Evolutionary conservation across 306 rosid genomes (phyloP), one percentile per base, ranked within the genome.

Genomic region (Benincasa hispida): DNA sequence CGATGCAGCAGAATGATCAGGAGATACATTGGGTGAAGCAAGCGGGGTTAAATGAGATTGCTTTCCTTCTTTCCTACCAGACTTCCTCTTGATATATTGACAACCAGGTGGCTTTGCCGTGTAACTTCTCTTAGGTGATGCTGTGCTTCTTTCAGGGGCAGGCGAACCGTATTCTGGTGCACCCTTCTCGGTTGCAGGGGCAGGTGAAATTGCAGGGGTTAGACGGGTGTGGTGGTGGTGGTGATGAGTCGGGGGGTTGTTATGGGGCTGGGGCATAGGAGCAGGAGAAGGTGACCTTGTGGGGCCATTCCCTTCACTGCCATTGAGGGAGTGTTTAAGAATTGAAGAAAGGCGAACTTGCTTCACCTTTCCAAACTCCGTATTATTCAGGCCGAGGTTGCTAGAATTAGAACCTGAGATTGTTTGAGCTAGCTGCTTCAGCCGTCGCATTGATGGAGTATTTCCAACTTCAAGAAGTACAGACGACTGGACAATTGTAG

Each of bases 341-440:
- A 86, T 75, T 37, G 96, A 86, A 55, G 98, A 91, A 77, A 93
- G 96, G 27, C 84, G 91, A 74, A 93, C 98, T 83, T 89, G 98
- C 88, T 93, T 93, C 65, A 93, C 98, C 83, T 77, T 87, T 32
- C 98, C 98, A 84, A 93, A 93, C 57, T 87, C 87, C 18, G 97
- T 87, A 81, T 93, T 84, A 76, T 93, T 89, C 84, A 93, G 86
- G 83, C 98, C 98, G 55, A 93, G 93, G 84, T 93, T 93, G 85
- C 80, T 63, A 21, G 90, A 82, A 82, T 89, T 94, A 77, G 87
- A 86, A 57, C 88, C 89, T 22, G 88, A 84, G 85, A 91, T 93
- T 80, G 97, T 89, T 85, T 93, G 93, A 4, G 96, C 96, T 80
- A 93, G 86, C 84, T 91, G 89, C 86, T 89, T 93, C 78, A 89